These are phyloP conservation scores for Pichia membranifaciens DNA, from an alignment of 805 yeast species.

Conservation along the genomic window DNA sequence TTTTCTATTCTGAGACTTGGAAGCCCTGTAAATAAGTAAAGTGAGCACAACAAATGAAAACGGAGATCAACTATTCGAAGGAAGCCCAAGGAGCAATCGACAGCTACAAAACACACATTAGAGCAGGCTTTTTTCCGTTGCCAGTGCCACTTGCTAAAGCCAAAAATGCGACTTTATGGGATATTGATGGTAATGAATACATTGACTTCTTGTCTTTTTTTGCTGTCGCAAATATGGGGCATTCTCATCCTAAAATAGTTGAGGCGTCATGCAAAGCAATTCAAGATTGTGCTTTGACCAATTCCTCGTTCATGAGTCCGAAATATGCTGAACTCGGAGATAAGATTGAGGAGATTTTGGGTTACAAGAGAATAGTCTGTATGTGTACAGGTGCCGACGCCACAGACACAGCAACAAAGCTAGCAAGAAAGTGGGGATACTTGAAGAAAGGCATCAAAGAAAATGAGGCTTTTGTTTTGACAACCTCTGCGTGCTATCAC, in stretches of 20 bases:
- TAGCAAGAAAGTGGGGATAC: constrained; percentile 28
- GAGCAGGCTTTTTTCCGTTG: constrained; percentile 23
- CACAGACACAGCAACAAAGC: constrained; percentile 25
- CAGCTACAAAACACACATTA: constrained; percentile 17
- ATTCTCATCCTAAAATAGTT: constrained; percentile 26
- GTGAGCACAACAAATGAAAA: no score
- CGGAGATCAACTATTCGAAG: not conserved
- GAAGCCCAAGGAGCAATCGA: not conserved
- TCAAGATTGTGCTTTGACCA: constrained; percentile 18
- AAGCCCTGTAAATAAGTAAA: no score
- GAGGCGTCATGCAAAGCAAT: constrained; percentile 23
- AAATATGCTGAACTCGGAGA: constrained; percentile 21
- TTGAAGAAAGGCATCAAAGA: constrained; percentile 18
- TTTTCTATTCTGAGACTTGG: no score
- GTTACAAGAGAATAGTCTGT: constrained; percentile 20
- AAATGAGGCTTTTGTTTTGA: constrained; percentile 20
- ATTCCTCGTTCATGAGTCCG: constrained; percentile 22
- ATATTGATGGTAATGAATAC: constrained; percentile 26
- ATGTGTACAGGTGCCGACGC: constrained; percentile 28
- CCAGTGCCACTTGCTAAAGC: constrained; percentile 22
- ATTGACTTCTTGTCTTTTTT: constrained; percentile 26
- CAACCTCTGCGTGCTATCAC: constrained; percentile 25
- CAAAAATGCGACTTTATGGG: constrained; percentile 22
- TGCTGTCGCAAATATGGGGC: constrained; percentile 30
- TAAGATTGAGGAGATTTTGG: constrained; percentile 19